Percentiles rank a stretch among this genome's conserved stretches.
Evolutionary conservation across 805 yeast species (phyloP).

Genomic region (Ogataea siamensis): DNA sequence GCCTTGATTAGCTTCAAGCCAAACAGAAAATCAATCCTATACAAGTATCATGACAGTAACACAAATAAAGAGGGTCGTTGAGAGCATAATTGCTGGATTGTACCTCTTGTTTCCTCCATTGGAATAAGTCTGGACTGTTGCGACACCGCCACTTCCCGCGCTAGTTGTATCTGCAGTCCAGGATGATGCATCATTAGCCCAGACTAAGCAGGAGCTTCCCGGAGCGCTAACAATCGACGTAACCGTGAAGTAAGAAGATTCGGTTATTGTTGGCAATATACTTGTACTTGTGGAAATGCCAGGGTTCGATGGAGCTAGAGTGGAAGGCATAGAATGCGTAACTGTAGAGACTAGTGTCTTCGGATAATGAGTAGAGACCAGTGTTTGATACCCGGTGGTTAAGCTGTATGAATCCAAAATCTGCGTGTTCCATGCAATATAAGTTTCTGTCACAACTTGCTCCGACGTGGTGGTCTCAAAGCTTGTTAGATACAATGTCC

Average conservation of each 20-base stretch:
- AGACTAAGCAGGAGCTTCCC: conserved; percentile 6
- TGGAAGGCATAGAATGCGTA: neutral
- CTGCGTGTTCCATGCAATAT: conserved; percentile 14
- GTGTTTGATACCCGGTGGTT: conserved; percentile 14
- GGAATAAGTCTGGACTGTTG: neutral
- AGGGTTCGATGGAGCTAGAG: conserved; percentile 7
- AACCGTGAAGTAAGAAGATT: conserved; percentile 6
- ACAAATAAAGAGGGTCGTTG: neutral
- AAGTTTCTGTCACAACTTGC: conserved; percentile 15
- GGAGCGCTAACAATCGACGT: conserved; percentile 4
- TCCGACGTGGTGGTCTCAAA: conserved; percentile 4
- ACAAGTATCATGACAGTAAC: conserved; percentile 1
- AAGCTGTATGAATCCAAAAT: conserved; percentile 11
- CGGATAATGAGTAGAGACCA: conserved; percentile 18
- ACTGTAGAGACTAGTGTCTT: conserved; percentile 6
- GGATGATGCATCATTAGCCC: conserved; percentile 6
- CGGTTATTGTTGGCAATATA: neutral
- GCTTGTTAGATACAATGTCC: conserved; percentile 3
- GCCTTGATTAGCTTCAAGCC: too few relatives aligned
- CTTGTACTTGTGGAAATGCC: conserved; percentile 11
- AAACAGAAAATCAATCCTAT: too few relatives aligned
- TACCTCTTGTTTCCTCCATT: conserved; percentile 3
- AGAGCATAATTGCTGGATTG: neutral
- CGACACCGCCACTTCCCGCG: neutral
- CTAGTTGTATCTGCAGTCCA: neutral